Conservation (phyloP, 2,329 filamentous ascomycete species). For the Aspergillus glaucus region DNA sequence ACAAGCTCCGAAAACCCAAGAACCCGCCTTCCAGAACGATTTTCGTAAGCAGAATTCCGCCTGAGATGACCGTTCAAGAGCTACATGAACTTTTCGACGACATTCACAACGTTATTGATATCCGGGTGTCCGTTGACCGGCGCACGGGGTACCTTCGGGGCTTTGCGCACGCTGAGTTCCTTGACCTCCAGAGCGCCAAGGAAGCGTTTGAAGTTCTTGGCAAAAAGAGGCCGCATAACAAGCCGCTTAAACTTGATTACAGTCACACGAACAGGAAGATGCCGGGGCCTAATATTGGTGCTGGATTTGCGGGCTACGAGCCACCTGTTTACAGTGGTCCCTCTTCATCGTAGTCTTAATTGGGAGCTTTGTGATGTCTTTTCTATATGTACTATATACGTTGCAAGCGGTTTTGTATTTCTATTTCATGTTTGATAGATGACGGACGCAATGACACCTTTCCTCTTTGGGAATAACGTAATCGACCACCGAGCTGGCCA, state of each 20-base stretch:
- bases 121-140: constrained; percentile 77
- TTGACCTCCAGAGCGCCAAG: constrained; percentile 59
- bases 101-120: constrained; percentile 63
- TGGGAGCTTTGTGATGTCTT: background rate
- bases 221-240: constrained; percentile 57
- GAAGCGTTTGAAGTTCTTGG: constrained; percentile 53
- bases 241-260: constrained; percentile 62
- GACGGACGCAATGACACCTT: too few relatives aligned
- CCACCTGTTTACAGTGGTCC: background rate
- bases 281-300: background rate
- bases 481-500: too few relatives aligned
- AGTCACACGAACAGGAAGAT: constrained; percentile 24
- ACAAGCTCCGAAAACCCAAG: background rate
- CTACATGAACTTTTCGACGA: constrained; percentile 70
- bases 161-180: constrained; percentile 79
- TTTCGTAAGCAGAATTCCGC: constrained; percentile 81
- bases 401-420: constrained; percentile 1
- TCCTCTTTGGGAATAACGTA: too few relatives aligned
- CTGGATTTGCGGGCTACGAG: background rate
- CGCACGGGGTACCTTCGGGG: constrained; percentile 73
- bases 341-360: background rate
- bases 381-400: constrained; percentile 3
- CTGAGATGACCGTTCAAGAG: constrained; percentile 77
- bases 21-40: constrained; percentile 58
- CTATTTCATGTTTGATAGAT: background rate